Conservation (phyloP, 371 early-diverging fungal species). For the Funneliformis caledonium region DNA sequence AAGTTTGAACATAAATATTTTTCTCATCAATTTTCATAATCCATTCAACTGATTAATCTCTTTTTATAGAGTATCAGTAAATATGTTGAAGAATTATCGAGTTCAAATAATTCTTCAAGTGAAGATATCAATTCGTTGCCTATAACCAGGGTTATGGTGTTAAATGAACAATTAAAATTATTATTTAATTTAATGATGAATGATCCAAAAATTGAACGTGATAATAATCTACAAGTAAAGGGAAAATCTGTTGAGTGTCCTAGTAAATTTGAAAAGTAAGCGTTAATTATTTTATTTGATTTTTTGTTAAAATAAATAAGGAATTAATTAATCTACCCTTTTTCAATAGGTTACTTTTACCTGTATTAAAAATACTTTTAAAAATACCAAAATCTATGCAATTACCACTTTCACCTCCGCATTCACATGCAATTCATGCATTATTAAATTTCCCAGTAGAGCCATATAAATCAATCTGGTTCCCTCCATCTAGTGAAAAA, state of each 20-base stretch:
- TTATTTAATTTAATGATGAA: conserved; percentile 62
- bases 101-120: conserved; percentile 26
- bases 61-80: conserved; percentile 2
- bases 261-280: conserved; percentile 47
- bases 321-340: background rate
- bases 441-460: conserved; percentile 65
- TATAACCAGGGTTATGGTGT: conserved; percentile 54
- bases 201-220: conserved; percentile 45
- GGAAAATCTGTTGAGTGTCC: conserved; percentile 36
- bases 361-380: conserved; percentile 51
- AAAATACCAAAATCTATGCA: conserved; percentile 53
- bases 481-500: conserved; percentile 44
- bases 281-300: background rate
- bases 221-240: conserved; percentile 37
- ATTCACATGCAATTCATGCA: conserved; percentile 75
- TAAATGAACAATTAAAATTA: conserved; percentile 63
- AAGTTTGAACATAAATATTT: conserved; percentile 29
- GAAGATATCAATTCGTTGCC: conserved; percentile 32
- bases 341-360: conserved; percentile 51
- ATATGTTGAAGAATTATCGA: conserved; percentile 18
- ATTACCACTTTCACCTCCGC: conserved; percentile 71
- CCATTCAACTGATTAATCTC: background rate
- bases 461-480: conserved; percentile 51
- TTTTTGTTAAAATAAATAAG: background rate
- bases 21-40: background rate